These are phyloP conservation scores for Orychophragmus violaceus DNA, from an alignment of 345 rosid species.

Conservation along the genomic window DNA sequence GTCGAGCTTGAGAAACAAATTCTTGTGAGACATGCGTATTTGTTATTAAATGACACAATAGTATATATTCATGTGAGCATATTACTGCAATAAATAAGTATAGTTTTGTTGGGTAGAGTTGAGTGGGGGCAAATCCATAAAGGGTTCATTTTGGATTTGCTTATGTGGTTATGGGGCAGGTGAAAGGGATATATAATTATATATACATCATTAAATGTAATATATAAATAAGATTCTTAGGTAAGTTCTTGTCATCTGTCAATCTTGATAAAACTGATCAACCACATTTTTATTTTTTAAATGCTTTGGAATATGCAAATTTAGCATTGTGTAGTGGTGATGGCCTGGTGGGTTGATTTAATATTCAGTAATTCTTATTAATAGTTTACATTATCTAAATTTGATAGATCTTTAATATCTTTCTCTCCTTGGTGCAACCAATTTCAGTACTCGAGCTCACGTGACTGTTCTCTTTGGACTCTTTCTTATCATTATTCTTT, in stretches of 20 bases:
- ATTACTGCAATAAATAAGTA: constrained; percentile 8
- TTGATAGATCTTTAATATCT: neutral
- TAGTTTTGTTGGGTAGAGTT: neutral
- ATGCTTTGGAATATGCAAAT: constrained; percentile 24
- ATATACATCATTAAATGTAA: neutral
- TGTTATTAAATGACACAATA: neutral
- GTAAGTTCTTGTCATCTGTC: neutral
- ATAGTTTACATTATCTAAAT: constrained; percentile 9
- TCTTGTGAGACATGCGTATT: neutral
- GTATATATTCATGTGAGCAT: neutral
- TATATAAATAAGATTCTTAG: neutral
- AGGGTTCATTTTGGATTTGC: constrained; percentile 6
- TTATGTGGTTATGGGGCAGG: constrained; percentile 14
- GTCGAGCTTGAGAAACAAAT: neutral
- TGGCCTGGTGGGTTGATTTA: constrained; percentile 25
- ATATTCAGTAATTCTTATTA: neutral
- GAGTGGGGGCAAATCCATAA: constrained; percentile 16
- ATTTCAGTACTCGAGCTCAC: constrained; percentile 20
- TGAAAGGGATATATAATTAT: constrained; percentile 15
- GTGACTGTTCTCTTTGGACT: constrained; percentile 3
- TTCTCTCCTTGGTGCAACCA: constrained; percentile 13
- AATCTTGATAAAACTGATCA: constrained; percentile 17
- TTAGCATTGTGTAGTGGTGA: constrained; percentile 9
- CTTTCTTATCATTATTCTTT: neutral
- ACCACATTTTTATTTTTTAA: neutral